phyloP scores from a whole-genome alignment of 1,284 basidiomycete genomes.

The Cryptococcus depauperatus region DNA sequence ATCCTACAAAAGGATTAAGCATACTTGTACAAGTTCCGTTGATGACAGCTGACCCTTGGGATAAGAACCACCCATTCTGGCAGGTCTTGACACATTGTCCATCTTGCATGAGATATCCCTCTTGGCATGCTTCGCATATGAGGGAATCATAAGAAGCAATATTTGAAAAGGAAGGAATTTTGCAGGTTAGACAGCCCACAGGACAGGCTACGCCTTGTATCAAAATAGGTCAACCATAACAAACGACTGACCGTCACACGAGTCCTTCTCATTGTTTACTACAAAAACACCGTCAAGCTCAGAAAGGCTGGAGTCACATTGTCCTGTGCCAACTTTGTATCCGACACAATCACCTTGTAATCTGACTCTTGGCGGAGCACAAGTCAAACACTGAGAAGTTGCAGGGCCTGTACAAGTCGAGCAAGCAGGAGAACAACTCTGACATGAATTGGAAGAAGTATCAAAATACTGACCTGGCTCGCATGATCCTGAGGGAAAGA shows the following conservation, averaged over 20 bases:
- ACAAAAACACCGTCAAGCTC: slow-evolving; percentile 34
- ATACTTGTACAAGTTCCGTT: slow-evolving; percentile 43
- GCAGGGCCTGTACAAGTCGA: slow-evolving; percentile 39
- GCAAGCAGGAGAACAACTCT: slow-evolving; percentile 42
- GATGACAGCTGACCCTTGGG: slow-evolving; percentile 14
- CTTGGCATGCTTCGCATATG: slow-evolving; percentile 41
- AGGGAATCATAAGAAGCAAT: slow-evolving; percentile 22
- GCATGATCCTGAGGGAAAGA: slow-evolving; percentile 25
- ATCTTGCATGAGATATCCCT: slow-evolving; percentile 42
- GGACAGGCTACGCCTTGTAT: slow-evolving; percentile 38
- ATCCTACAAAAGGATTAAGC: slow-evolving; percentile 9
- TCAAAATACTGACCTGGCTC: slow-evolving; percentile 36
- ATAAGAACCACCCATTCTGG: slow-evolving; percentile 31
- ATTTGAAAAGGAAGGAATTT: slow-evolving; percentile 37
- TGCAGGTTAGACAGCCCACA: slow-evolving; percentile 39
- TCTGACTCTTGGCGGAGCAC: slow-evolving; percentile 30
- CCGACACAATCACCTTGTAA: slow-evolving; percentile 41
- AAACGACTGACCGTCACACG: slow-evolving; percentile 43
- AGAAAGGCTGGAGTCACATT: slow-evolving; percentile 39
- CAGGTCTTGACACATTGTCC: slow-evolving; percentile 40
- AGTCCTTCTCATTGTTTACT: slow-evolving; percentile 34
- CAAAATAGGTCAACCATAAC: background rate
- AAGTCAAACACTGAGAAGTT: slow-evolving; percentile 36
- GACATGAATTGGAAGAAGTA: slow-evolving; percentile 20
- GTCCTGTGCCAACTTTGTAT: slow-evolving; percentile 34